phyloP scores from a whole-genome alignment of 1,284 basidiomycete genomes.

The Leccinum pachyderme region DNA sequence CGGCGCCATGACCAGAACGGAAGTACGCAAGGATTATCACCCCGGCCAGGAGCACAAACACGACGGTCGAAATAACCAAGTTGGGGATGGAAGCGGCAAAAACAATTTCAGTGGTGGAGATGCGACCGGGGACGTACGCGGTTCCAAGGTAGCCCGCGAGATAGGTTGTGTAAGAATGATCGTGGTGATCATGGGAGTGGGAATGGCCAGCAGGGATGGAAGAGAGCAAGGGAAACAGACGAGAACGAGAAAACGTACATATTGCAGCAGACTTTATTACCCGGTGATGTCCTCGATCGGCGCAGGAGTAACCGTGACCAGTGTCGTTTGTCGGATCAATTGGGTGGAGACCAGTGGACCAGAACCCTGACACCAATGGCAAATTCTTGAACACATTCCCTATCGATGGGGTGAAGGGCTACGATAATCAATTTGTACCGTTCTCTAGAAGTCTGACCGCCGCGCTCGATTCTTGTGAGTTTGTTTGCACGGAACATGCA shows the following conservation, averaged over 20 bases:
- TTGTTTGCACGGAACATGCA: neutral
- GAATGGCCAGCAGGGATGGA: neutral
- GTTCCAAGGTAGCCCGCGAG: constrained; percentile 22
- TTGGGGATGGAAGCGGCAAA: constrained; percentile 29
- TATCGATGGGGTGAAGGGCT: constrained; percentile 34
- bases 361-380: constrained; percentile 15
- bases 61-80: constrained; percentile 18
- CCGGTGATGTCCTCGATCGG: constrained; percentile 16
- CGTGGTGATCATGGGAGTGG: neutral
- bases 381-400: constrained; percentile 22
- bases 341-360: constrained; percentile 29
- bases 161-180: constrained; percentile 11
- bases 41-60: constrained; percentile 21
- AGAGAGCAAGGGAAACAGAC: neutral
- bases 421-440: constrained; percentile 28
- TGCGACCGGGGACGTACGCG: constrained; percentile 29
- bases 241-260: constrained; percentile 11
- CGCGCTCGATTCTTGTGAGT: constrained; percentile 26
- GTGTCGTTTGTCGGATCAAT: constrained; percentile 17
- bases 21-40: constrained; percentile 23
- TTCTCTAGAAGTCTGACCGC: constrained; percentile 17
- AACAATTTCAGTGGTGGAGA: constrained; percentile 22
- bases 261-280: constrained; percentile 23
- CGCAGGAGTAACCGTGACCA: constrained; percentile 5
- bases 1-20: constrained; percentile 17